Conservation (phyloP, 225 moss, liverwort and hornwort genomes). For the Rhytidiadelphus loreus region DNA sequence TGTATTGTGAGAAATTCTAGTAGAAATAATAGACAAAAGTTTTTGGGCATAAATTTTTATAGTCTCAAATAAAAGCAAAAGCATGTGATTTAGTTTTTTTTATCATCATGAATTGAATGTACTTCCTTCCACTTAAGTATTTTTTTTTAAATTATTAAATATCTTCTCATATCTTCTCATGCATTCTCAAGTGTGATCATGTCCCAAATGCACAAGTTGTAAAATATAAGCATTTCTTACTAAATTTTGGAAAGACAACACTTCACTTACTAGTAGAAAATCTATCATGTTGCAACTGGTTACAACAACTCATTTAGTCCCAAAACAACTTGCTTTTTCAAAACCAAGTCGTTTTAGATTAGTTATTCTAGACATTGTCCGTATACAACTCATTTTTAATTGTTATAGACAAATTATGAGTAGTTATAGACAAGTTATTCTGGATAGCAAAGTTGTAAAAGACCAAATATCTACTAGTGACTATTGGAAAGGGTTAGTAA, state of each 20-base stretch:
- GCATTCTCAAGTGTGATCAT: background rate
- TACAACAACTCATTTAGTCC: background rate
- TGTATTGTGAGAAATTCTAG: background rate
- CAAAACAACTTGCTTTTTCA: background rate
- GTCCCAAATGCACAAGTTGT: background rate
- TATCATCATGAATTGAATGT: background rate
- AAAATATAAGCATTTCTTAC: background rate
- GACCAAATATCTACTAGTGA: background rate
- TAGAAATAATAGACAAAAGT: background rate
- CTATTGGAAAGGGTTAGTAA: background rate
- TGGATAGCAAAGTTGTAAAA: accelerated
- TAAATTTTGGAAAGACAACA: background rate
- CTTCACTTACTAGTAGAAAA: background rate
- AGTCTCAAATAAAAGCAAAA: background rate
- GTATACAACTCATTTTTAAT: background rate
- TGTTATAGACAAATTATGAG: background rate
- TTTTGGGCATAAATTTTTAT: background rate
- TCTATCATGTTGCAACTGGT: background rate
- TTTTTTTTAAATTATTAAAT: background rate
- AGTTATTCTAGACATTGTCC: accelerated
- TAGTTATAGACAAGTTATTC: background rate
- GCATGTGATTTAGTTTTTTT: background rate
- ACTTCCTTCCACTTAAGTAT: background rate
- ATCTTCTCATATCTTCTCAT: background rate
- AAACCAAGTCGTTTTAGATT: background rate